Evolutionary conservation across 768 basidiomycete genomes (phyloP).

Genomic region (Phanerodontia chrysosporium): DNA sequence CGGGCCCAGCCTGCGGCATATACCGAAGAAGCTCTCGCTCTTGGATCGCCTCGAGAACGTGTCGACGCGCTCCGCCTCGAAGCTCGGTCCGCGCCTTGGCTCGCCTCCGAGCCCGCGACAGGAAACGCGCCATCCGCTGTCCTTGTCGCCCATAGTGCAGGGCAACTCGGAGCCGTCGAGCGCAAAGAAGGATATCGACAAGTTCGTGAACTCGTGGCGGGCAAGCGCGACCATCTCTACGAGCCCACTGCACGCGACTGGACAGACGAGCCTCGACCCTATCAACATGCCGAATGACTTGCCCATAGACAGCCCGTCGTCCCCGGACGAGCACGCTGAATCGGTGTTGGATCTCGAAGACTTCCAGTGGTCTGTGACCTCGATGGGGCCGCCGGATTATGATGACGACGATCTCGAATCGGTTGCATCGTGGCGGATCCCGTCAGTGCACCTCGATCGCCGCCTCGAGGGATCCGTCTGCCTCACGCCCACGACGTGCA

Average conservation of each 20-base stretch:
- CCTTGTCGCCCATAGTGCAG: conserved; percentile 60
- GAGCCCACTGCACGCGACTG: conserved; percentile 41
- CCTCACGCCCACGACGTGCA: conserved; percentile 48
- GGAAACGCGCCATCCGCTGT: conserved; percentile 24
- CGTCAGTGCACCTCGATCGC: conserved; percentile 54
- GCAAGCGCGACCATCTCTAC: conserved; percentile 48
- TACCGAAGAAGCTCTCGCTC: conserved; percentile 65
- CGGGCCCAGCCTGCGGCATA: conserved; percentile 40
- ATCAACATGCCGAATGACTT: conserved; percentile 46
- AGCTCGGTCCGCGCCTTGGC: conserved; percentile 17
- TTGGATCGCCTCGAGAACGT: conserved; percentile 56
- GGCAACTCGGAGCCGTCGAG: conserved; percentile 43
- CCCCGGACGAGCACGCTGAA: conserved; percentile 25
- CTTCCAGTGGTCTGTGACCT: conserved; percentile 67
- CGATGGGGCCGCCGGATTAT: conserved; percentile 51
- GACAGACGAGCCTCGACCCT: conserved; percentile 48
- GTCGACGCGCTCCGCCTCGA: conserved; percentile 25
- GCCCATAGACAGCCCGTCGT: conserved; percentile 16
- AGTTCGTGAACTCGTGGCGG: conserved; percentile 64
- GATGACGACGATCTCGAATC: conserved; percentile 37
- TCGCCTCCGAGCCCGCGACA: conserved; percentile 27
- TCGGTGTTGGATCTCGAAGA: conserved; percentile 58
- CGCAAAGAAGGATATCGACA: conserved; percentile 45
- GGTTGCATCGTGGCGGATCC: conserved; percentile 33
- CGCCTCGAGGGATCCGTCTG: conserved; percentile 54